Conservation (phyloP, 2,329 filamentous ascomycete species). For the Purpureocillium lavendulum region DNA sequence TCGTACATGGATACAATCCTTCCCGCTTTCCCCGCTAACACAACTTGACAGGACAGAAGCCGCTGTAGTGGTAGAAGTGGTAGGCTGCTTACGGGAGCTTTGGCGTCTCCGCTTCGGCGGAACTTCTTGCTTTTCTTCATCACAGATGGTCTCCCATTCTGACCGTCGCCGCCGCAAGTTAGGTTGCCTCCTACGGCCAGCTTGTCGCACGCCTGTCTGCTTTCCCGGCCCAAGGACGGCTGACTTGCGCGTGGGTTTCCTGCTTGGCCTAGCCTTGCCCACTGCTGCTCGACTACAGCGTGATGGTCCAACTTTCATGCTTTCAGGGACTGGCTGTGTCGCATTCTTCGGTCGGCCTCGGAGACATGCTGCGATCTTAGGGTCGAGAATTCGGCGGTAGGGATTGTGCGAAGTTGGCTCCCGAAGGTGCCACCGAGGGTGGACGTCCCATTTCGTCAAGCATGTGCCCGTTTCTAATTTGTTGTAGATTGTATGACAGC, state of each 20-base stretch:
- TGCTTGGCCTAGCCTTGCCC: background rate
- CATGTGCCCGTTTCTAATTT: background rate
- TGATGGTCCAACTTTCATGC: background rate
- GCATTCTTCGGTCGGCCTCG: slow-evolving; percentile 1
- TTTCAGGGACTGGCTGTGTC: slow-evolving; percentile 2
- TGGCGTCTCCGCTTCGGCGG: too few relatives aligned
- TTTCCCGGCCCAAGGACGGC: background rate
- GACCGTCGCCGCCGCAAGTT: background rate
- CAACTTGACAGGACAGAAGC: too few relatives aligned
- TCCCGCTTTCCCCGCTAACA: too few relatives aligned
- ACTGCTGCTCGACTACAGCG: background rate
- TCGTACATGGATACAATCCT: too few relatives aligned
- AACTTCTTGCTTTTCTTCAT: too few relatives aligned
- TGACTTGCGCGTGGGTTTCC: background rate
- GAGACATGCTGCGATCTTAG: slow-evolving; percentile 3
- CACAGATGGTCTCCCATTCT: background rate
- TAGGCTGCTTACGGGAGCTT: too few relatives aligned
- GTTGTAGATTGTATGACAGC: background rate
- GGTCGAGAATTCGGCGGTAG: slow-evolving; percentile 5
- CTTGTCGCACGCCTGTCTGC: background rate
- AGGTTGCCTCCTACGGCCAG: background rate
- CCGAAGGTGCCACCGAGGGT: slow-evolving; percentile 3
- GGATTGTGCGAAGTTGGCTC: slow-evolving; percentile 2
- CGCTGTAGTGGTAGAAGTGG: too few relatives aligned
- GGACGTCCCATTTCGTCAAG: slow-evolving; percentile 2